phyloP scores from a whole-genome alignment of 129 eudicot species.

The Rutidosis leptorrhynchoides region DNA sequence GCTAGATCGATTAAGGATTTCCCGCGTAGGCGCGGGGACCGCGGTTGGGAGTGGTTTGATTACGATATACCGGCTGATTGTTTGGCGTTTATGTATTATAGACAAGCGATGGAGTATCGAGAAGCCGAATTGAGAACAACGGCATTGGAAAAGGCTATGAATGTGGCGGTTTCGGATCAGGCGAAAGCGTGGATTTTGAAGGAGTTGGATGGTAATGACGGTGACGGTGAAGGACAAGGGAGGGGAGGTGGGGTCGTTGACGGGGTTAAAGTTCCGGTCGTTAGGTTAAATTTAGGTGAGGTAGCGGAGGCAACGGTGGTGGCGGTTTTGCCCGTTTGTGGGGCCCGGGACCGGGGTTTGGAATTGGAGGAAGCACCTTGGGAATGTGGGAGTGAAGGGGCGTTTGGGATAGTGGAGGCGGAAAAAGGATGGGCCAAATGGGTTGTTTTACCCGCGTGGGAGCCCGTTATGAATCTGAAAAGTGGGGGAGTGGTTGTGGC shows the following conservation, averaged over 20 bases:
- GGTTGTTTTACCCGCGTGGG: conserved; percentile 90
- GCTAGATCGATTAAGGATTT: conserved; percentile 71
- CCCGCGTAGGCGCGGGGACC: conserved; percentile 53
- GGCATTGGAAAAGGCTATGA: conserved; percentile 53
- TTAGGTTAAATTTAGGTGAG: conserved; percentile 67
- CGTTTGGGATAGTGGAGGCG: conserved; percentile 64
- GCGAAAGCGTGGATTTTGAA: conserved; percentile 37
- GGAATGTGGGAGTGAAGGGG: conserved; percentile 53
- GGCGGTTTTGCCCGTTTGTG: conserved; percentile 70
- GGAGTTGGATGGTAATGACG: conserved; percentile 54
- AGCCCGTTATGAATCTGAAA: conserved; percentile 50
- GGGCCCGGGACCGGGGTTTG: conserved; percentile 42
- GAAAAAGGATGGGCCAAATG: conserved; percentile 76
- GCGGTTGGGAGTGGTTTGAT: conserved; percentile 69
- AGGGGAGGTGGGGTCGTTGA: conserved; percentile 26
- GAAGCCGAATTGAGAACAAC: conserved; percentile 30
- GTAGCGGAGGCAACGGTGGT: conserved; percentile 60
- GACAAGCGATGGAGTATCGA: conserved; percentile 61
- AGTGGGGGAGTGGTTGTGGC: conserved; percentile 74
- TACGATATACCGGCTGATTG: conserved; percentile 49
- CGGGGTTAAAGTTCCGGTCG: conserved; percentile 66
- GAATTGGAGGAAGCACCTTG: conserved; percentile 74
- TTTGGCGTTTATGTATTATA: conserved; percentile 56
- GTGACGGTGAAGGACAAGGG: conserved; percentile 23
- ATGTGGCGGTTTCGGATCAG: conserved; percentile 42